Conservation (phyloP, 306 rosid species). For the Vicia sativa region DNA sequence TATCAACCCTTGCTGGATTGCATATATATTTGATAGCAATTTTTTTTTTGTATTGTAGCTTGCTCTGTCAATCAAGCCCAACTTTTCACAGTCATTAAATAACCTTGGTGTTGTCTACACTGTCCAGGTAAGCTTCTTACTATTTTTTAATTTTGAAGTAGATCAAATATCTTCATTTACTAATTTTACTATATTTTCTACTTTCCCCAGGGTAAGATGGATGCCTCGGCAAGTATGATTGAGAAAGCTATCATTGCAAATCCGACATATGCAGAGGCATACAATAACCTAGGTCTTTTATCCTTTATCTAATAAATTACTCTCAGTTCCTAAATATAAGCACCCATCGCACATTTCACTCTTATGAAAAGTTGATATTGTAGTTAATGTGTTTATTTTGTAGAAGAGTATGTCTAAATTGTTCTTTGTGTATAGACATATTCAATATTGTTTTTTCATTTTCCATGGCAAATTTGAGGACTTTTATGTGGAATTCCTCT, state of each 20-base stretch:
- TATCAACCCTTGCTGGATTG: conserved; percentile 30
- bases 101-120: conserved; percentile 99
- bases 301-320: conserved; percentile 4
- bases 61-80: conserved; percentile 92
- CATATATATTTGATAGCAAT: conserved; percentile 22
- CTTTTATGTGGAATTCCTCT: no score
- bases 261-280: conserved; percentile 98
- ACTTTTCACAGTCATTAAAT: conserved; percentile 95
- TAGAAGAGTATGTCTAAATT: no score
- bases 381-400: no score
- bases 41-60: conserved; percentile 54
- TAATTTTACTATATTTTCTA: conserved; percentile 32
- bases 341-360: no score
- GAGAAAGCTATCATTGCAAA: conserved; percentile 97
- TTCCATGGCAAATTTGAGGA: no score
- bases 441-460: no score
- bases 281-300: conserved; percentile 83
- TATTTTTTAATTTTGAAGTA: conserved; percentile 35
- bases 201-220: conserved; percentile 92
- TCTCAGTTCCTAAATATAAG: no score
- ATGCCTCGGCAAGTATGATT: conserved; percentile 97
- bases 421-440: no score
- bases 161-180: conserved; percentile 30
- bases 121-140: conserved; percentile 71
- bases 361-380: no score